A percentile compares a stretch with the other conserved stretches of the same genome.
phyloP scores from a whole-genome alignment of 495 filamentous ascomycete species.

The Penicillium ucsense region DNA sequence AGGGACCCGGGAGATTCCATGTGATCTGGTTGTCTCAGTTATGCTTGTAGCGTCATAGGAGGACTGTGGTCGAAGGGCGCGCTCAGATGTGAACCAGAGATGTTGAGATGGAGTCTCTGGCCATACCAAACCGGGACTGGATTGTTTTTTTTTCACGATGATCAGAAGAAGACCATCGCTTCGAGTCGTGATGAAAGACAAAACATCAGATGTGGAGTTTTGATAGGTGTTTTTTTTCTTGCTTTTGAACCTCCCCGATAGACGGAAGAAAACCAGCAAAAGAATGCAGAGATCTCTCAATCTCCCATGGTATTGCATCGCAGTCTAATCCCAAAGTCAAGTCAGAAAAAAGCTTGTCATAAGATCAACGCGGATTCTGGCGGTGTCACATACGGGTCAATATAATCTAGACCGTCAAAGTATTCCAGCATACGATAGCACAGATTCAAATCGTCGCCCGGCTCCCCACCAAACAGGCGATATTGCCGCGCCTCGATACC shows the following conservation, averaged over 20 bases:
- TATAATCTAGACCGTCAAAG: slow-evolving; percentile 40
- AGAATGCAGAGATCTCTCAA: slow-evolving; percentile 8
- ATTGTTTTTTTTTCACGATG: slow-evolving; percentile 9
- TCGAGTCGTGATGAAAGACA: too few species aligned
- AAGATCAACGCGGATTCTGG: neutral
- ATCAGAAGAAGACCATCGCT: slow-evolving; percentile 8
- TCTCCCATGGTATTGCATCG: slow-evolving; percentile 16
- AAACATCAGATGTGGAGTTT: too few species aligned
- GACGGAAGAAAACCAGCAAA: too few species aligned
- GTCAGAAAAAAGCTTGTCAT: slow-evolving; percentile 8
- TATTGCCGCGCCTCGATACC: slow-evolving; percentile 28
- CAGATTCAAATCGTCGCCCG: slow-evolving; percentile 36
- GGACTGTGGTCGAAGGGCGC: slow-evolving; percentile 8
- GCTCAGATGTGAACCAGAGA: slow-evolving; percentile 6
- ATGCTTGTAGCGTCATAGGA: slow-evolving; percentile 2
- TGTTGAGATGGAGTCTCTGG: slow-evolving; percentile 1
- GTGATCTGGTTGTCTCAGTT: slow-evolving; percentile 21
- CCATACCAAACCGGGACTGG: slow-evolving; percentile 2
- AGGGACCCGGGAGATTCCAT: slow-evolving; percentile 23
- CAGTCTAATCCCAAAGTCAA: slow-evolving; percentile 3
- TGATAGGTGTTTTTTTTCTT: neutral
- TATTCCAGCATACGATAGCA: slow-evolving; percentile 42
- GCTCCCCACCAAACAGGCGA: slow-evolving; percentile 39
- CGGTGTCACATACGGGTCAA: slow-evolving; percentile 30
- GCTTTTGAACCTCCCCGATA: too few species aligned